Conservation (phyloP, 345 rosid species). For the Camelina neglecta region DNA sequence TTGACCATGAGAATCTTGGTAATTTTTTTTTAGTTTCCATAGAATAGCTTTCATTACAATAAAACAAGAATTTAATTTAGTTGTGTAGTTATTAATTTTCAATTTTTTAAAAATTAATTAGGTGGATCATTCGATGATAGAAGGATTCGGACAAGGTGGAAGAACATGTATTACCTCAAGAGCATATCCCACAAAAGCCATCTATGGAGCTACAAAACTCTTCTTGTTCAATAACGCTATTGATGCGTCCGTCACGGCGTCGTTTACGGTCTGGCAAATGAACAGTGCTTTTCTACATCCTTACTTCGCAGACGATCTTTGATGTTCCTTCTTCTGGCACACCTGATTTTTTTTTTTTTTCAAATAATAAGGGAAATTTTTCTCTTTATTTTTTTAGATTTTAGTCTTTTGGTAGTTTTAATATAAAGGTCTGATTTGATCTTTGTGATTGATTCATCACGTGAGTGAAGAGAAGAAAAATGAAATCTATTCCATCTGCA, state of each 20-base stretch:
- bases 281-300: slow-evolving; percentile 70
- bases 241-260: slow-evolving; percentile 49
- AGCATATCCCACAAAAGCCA: slow-evolving; percentile 80
- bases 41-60: not conserved
- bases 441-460: slow-evolving; percentile 12
- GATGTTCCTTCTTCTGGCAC: slow-evolving; percentile 13
- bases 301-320: slow-evolving; percentile 35
- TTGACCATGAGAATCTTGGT: slow-evolving; percentile 70
- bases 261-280: slow-evolving; percentile 73
- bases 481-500: no score
- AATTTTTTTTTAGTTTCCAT: slow-evolving; percentile 15
- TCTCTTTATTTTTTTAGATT: no score
- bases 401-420: not conserved
- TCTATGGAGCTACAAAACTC: slow-evolving; percentile 66
- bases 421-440: not conserved
- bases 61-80: not conserved
- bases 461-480: no score
- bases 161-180: slow-evolving; percentile 68
- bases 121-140: slow-evolving; percentile 85
- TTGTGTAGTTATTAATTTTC: not conserved
- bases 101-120: not conserved
- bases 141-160: slow-evolving; percentile 86
- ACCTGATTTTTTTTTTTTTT: slow-evolving; percentile 25
- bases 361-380: not conserved
- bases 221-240: slow-evolving; percentile 86